Conservation (phyloP, 176 grass and related monocot species). For the Hordeum marinum region DNA sequence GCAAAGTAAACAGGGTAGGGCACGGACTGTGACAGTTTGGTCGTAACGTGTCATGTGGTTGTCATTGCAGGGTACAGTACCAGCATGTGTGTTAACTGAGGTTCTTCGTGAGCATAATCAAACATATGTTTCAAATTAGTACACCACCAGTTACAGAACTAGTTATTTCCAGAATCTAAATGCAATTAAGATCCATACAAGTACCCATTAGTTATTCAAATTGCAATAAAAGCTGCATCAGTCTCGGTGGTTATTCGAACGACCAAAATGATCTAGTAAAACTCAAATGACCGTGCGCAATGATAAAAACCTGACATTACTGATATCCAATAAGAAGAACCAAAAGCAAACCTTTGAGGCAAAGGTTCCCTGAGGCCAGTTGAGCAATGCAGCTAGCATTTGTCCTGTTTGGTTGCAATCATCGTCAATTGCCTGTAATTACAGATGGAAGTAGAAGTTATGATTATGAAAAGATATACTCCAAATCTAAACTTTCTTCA, state of each 20-base stretch:
- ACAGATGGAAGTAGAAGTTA: neutral
- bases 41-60: no score
- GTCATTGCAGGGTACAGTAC: no score
- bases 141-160: no score
- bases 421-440: slow-evolving; percentile 80
- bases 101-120: no score
- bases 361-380: slow-evolving; percentile 92
- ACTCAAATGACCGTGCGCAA: neutral
- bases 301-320: neutral
- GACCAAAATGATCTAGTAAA: neutral
- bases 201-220: no score
- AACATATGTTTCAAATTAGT: no score
- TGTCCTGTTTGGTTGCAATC: slow-evolving; percentile 98
- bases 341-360: slow-evolving; percentile 58
- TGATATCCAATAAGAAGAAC: neutral
- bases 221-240: neutral
- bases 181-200: no score
- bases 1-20: no score
- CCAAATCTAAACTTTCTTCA: neutral
- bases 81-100: no score
- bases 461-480: slow-evolving; percentile 3
- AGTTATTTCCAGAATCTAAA: no score
- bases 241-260: neutral
- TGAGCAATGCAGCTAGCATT: slow-evolving; percentile 82
- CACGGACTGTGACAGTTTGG: no score